Evolutionary conservation across 176 grass and related monocot genomes (phyloP).

Genomic region (Eremochloa ophiuroides): DNA sequence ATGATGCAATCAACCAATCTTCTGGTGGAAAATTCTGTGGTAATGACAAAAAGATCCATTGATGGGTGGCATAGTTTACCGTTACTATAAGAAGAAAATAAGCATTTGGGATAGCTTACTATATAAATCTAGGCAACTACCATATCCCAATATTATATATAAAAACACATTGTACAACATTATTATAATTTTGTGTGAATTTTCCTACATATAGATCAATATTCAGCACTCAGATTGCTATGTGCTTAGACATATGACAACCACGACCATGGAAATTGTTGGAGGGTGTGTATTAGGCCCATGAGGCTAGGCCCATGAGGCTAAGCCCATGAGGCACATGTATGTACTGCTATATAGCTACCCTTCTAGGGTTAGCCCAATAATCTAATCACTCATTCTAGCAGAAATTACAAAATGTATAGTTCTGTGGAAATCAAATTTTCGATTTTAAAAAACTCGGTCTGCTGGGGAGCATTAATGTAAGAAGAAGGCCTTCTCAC

Average conservation of each 20-base stretch:
- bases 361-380: too few species aligned
- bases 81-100: neutral
- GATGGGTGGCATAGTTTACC: neutral
- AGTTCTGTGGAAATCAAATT: neutral
- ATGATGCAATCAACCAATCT: slow-evolving; percentile 80
- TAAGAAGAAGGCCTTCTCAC: too few species aligned
- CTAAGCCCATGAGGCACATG: too few species aligned
- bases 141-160: neutral
- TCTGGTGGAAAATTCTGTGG: slow-evolving; percentile 79
- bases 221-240: neutral
- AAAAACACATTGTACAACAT: neutral
- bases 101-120: neutral
- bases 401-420: neutral
- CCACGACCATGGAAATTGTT: neutral
- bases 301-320: too few species aligned
- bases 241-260: neutral
- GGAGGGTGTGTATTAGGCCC: too few species aligned
- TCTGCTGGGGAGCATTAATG: too few species aligned
- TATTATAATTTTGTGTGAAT: neutral
- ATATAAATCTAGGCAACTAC: neutral
- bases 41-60: neutral
- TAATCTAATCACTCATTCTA: too few species aligned
- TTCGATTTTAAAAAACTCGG: too few species aligned
- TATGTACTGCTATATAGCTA: too few species aligned
- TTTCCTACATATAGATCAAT: slow-evolving; percentile 1